Percentiles rank a stretch among this genome's conserved stretches.
Conservation (phyloP, 495 filamentous ascomycete genomes). For the Penicillium robsamsonii region DNA sequence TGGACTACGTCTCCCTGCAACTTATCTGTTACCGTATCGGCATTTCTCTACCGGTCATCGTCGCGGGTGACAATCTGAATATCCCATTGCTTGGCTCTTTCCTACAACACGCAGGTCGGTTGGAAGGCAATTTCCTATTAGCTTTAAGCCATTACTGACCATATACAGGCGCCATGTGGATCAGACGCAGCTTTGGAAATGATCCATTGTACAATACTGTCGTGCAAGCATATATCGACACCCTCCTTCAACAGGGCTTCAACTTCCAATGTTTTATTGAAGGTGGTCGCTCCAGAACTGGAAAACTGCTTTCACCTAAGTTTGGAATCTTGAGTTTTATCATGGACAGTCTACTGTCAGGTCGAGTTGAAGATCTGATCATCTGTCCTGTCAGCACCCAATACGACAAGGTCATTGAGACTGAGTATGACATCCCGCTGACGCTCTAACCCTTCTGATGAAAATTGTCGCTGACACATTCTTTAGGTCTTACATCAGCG, state of each 20-base stretch:
- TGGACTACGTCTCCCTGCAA: constrained; percentile 93
- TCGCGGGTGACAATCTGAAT: constrained; percentile 94
- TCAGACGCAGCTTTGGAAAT: constrained; percentile 87
- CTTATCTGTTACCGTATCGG: constrained; percentile 93
- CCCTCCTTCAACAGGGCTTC: constrained; percentile 80
- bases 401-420: constrained; percentile 98
- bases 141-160: constrained; percentile 15
- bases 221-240: constrained; percentile 95
- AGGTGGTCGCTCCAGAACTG: constrained; percentile 86
- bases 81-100: constrained; percentile 87
- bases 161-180: constrained; percentile 82
- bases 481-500: constrained; percentile 77
- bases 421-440: constrained; percentile 54
- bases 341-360: constrained; percentile 81
- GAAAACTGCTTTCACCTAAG: constrained; percentile 89
- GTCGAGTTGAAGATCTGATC: constrained; percentile 85
- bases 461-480: constrained; percentile 13
- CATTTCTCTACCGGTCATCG: constrained; percentile 84
- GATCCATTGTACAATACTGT: constrained; percentile 86
- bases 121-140: background rate
- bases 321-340: constrained; percentile 96
- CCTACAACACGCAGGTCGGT: constrained; percentile 81
- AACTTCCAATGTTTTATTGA: constrained; percentile 98
- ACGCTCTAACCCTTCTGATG: background rate
- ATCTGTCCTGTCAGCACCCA: constrained; percentile 95